Evolutionary conservation across 352 stramenopile genomes (phyloP).

Genomic region (Sclerospora graminicola): DNA sequence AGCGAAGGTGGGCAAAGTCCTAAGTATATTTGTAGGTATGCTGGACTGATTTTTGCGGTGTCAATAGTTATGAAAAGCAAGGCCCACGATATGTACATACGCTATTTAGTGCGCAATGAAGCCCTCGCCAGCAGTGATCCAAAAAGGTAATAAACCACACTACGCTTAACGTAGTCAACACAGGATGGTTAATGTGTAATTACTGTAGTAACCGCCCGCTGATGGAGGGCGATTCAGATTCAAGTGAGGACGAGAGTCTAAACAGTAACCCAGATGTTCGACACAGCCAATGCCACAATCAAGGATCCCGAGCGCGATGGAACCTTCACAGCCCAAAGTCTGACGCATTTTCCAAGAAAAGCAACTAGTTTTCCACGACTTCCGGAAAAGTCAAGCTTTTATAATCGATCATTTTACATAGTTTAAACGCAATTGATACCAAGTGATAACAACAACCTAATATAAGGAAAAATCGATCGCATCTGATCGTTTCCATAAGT

Average conservation of each 20-base stretch:
- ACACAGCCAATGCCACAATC: slow-evolving; percentile 4
- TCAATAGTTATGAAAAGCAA: slow-evolving; percentile 62
- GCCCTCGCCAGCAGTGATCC: slow-evolving; percentile 36
- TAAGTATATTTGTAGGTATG: neutral
- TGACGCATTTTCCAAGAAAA: slow-evolving; percentile 40
- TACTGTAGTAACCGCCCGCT: slow-evolving; percentile 50
- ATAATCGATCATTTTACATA: too few species aligned
- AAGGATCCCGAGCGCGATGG: slow-evolving; percentile 18
- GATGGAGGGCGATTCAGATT: slow-evolving; percentile 61
- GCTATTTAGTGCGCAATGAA: slow-evolving; percentile 64
- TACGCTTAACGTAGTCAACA: neutral
- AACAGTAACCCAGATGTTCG: too few species aligned
- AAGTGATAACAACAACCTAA: too few species aligned
- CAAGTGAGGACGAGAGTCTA: slow-evolving; percentile 58
- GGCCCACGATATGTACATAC: slow-evolving; percentile 76
- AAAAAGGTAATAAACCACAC: slow-evolving; percentile 34
- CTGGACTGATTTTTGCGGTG: slow-evolving; percentile 3
- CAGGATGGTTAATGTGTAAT: neutral
- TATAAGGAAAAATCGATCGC: slow-evolving; percentile 61
- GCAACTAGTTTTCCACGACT: slow-evolving; percentile 24
- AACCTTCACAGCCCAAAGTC: slow-evolving; percentile 10
- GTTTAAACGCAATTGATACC: too few species aligned
- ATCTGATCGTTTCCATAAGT: slow-evolving; percentile 58
- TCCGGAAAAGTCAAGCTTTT: neutral
- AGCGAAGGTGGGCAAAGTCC: slow-evolving; percentile 36